These are phyloP conservation scores for Encephalitozoon hellem DNA, from an alignment of 371 early-diverging fungal genomes.

Conservation along the genomic window DNA sequence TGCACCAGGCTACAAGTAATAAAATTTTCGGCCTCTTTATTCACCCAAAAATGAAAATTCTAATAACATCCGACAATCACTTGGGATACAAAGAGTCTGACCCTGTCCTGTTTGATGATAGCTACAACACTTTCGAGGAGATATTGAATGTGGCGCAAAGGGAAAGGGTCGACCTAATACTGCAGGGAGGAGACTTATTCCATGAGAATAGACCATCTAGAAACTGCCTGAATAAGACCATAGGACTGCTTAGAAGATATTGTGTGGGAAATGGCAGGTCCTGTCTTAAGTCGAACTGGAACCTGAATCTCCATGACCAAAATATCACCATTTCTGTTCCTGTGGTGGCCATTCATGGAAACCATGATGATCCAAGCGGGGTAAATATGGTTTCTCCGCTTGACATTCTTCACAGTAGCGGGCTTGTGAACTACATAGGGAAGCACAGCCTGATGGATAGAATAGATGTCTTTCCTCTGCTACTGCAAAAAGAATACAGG, in stretches of 20 bases:
- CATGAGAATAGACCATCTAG: slow-evolving; percentile 90
- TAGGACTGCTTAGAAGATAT: slow-evolving; percentile 69
- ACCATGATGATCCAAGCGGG: slow-evolving; percentile 95
- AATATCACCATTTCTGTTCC: slow-evolving; percentile 78
- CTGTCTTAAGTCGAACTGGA: slow-evolving; percentile 63
- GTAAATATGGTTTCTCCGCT: slow-evolving; percentile 67
- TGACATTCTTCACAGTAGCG: slow-evolving; percentile 71
- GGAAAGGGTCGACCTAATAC: slow-evolving; percentile 71
- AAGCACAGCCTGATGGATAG: slow-evolving; percentile 66
- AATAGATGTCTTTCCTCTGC: slow-evolving; percentile 69
- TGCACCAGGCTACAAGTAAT: too few species aligned
- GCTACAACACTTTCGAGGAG: slow-evolving; percentile 82
- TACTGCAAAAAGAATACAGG: slow-evolving; percentile 69
- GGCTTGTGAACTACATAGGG: slow-evolving; percentile 90
- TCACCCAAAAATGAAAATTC: slow-evolving; percentile 38
- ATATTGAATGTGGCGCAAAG: slow-evolving; percentile 70
- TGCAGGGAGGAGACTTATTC: slow-evolving; percentile 95
- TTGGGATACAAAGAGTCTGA: slow-evolving; percentile 87
- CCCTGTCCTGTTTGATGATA: slow-evolving; percentile 77
- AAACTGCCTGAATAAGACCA: slow-evolving; percentile 67
- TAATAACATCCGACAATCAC: slow-evolving; percentile 77
- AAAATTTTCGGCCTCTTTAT: background rate
- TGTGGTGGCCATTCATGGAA: slow-evolving; percentile 91
- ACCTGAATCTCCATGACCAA: slow-evolving; percentile 75
- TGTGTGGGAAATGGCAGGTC: slow-evolving; percentile 72